Conservation (phyloP, 306 rosid genomes). For the Medicago lupulina region DNA sequence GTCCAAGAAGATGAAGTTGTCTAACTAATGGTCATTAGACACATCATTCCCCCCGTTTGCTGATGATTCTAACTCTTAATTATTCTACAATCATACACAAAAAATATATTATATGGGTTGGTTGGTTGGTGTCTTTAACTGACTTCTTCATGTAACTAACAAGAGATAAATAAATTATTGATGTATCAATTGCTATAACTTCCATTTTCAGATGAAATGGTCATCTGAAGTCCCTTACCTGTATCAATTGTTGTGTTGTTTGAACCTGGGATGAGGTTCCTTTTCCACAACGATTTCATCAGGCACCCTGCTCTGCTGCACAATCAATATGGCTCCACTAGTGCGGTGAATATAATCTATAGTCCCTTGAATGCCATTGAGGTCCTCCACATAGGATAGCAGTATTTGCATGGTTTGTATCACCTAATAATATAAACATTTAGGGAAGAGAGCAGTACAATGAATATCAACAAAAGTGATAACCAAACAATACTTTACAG, state of each 20-base stretch:
- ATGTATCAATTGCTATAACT: too few relatives aligned
- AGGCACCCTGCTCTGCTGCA: constrained; percentile 85
- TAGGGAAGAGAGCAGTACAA: not conserved
- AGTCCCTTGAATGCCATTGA: constrained; percentile 88
- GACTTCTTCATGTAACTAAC: too few relatives aligned
- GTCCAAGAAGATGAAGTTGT: too few relatives aligned
- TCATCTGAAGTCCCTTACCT: constrained; percentile 55
- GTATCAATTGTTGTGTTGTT: constrained; percentile 83
- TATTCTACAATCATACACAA: too few relatives aligned
- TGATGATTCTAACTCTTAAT: too few relatives aligned
- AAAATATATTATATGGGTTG: too few relatives aligned
- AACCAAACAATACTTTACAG: constrained; percentile 17
- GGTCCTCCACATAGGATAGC: constrained; percentile 87
- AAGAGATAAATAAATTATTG: too few relatives aligned
- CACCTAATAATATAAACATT: constrained; percentile 56
- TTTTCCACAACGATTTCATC: constrained; percentile 89
- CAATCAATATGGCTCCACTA: constrained; percentile 92
- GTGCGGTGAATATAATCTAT: constrained; percentile 86
- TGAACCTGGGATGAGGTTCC: constrained; percentile 91
- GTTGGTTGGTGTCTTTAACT: too few relatives aligned
- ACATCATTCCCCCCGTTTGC: too few relatives aligned
- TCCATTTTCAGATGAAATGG: not conserved
- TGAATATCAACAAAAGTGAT: constrained; percentile 31
- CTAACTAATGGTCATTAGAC: too few relatives aligned
- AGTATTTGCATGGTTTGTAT: constrained; percentile 96